Conservation (phyloP, 257 asterid genomes). For the Linderniella brevidens region DNA sequence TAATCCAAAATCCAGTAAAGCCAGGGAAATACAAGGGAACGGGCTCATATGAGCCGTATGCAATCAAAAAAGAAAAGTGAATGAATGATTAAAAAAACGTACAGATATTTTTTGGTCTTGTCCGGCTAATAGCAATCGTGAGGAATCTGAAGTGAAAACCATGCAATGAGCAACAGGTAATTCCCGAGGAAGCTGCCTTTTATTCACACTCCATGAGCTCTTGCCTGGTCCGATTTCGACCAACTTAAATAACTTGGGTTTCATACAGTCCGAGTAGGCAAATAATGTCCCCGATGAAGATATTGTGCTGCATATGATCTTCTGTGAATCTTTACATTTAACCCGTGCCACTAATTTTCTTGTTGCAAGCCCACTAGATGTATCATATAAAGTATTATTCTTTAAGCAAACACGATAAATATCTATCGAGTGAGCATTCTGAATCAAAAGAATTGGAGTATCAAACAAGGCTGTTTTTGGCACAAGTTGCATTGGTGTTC, state of each 20-base stretch:
- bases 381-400: slow-evolving; percentile 28
- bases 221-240: slow-evolving; percentile 40
- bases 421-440: slow-evolving; percentile 37
- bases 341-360: slow-evolving; percentile 62
- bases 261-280: slow-evolving; percentile 79
- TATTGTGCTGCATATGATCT: slow-evolving; percentile 80
- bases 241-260: slow-evolving; percentile 59
- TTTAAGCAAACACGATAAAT: slow-evolving; percentile 25
- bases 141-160: slow-evolving; percentile 78
- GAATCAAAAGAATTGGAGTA: slow-evolving; percentile 53
- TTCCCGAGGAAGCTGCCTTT: slow-evolving; percentile 43
- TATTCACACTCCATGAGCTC: slow-evolving; percentile 41
- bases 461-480: slow-evolving; percentile 23
- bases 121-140: slow-evolving; percentile 70
- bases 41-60: too few relatives aligned
- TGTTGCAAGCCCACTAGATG: slow-evolving; percentile 43
- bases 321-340: slow-evolving; percentile 61
- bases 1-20: too few relatives aligned
- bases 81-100: slow-evolving; percentile 13
- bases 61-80: slow-evolving; percentile 4
- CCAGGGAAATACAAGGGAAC: neutral
- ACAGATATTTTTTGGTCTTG: slow-evolving; percentile 74
- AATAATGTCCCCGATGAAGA: slow-evolving; percentile 65
- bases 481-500: slow-evolving; percentile 57
- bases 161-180: slow-evolving; percentile 81